Base-by-base conservation (phyloP, 768 basidiomycete species). In the Boletus subparvulus region DNA sequence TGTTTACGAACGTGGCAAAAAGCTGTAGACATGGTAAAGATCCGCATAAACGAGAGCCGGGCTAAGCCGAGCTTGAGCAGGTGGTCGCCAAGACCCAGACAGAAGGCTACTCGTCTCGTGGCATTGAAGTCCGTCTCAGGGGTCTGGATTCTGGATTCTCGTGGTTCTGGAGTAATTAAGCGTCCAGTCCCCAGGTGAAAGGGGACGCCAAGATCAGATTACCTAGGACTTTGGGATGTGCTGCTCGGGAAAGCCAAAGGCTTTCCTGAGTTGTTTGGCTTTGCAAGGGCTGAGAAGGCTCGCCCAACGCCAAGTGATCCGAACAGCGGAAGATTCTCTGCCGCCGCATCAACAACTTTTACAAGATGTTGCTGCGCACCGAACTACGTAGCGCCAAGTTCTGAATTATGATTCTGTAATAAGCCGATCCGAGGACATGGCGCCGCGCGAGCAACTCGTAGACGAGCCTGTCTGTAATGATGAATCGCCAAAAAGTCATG, bases 1-100 rank as follows among this genome's bases (percentile, higher is more conserved):
- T 48, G 26, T 16, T 32, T 12, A 35, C 19, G 41, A 45, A 21
- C 49, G 36, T 48, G 48, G 51, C n/a, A 33, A 50, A 58, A 55
- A 48, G 19, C 11, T 17, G 24, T 37, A 39, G 1, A 39, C 7
- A 33, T 35, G 14, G 14, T n/a, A 17, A 13, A 36, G 13, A 28
- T 33, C 28, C 68, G 70, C 68, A 64, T 37, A 70, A 70, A 64
- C 44, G 30, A 54, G 6, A 24, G 4, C 28, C 28, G 28, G 6
- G 28, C 28, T 28, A 40, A 45, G 28, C n/a, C 24, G 40, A 28
- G 17, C 24, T 46, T n/a, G 33, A 14, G 40, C 37, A 41, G n/a
- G 17, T 36, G 33, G 30, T 36, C 39, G 54, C 47, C 57, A 45
- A 50, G 47, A 36, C 26, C 26, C 26, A 28, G 45, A n/a, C 4